These are phyloP conservation scores for Penicillium expansum DNA, from an alignment of 2,329 filamentous ascomycete genomes.

Conservation along the genomic window DNA sequence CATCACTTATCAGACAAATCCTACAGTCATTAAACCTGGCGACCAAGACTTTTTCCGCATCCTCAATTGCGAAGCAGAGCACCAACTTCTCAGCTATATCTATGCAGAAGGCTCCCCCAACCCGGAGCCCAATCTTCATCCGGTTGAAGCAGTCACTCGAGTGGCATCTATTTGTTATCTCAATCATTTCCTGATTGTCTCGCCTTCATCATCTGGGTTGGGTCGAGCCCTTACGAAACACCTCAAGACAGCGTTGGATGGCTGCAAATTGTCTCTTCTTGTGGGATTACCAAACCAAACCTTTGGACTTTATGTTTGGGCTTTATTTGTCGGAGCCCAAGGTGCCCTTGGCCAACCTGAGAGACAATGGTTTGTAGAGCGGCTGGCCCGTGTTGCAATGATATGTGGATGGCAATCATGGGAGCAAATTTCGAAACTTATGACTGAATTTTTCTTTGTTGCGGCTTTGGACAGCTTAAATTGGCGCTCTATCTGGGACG, in stretches of 20 bases:
- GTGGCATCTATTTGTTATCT: conserved; percentile 34
- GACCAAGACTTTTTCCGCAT: conserved; percentile 36
- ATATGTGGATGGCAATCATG: conserved; percentile 32
- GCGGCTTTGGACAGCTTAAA: conserved; percentile 20
- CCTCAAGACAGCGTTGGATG: conserved; percentile 22
- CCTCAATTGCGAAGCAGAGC: conserved; percentile 37
- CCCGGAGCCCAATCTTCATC: conserved; percentile 17
- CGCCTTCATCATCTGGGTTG: conserved; percentile 33
- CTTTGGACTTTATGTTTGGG: conserved; percentile 32
- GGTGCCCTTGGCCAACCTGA: conserved; percentile 29
- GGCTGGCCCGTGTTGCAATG: conserved; percentile 24
- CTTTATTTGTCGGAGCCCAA: conserved; percentile 35
- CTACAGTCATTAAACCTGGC: conserved; percentile 18
- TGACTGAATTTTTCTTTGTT: conserved; percentile 32
- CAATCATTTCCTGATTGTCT: conserved; percentile 33
- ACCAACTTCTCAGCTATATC: conserved; percentile 40
- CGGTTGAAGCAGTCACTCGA: conserved; percentile 32
- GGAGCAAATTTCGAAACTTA: conserved; percentile 27
- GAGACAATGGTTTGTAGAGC: conserved; percentile 32
- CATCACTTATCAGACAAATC: conserved; percentile 24
- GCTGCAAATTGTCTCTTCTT: conserved; percentile 19
- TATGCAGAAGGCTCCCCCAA: conserved; percentile 17
- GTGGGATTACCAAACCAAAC: conserved; percentile 18
- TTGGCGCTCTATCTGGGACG: conserved; percentile 34
- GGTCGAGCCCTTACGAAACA: conserved; percentile 36